Evolutionary conservation across 1,284 basidiomycete genomes (phyloP).

Genomic region (Puccinia novopanici): DNA sequence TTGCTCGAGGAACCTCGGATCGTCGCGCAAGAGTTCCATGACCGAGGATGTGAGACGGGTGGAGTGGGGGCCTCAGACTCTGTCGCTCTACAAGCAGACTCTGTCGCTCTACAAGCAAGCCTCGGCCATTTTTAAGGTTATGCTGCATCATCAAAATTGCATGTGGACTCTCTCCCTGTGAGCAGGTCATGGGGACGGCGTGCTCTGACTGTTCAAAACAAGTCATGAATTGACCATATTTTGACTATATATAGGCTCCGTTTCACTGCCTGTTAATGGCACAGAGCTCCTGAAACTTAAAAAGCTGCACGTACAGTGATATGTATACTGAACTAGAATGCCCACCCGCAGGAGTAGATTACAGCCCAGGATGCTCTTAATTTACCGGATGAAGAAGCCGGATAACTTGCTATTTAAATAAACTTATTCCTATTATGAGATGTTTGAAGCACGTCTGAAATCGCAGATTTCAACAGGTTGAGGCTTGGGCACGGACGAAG

Average conservation of each 20-base stretch:
- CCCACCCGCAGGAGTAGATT: background rate
- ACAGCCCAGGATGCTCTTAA: slow-evolving; percentile 1
- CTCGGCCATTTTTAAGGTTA: background rate
- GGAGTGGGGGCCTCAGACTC: background rate
- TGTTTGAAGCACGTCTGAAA: background rate
- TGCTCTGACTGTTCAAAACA: background rate
- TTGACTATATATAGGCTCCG: too few species aligned
- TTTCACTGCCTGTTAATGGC: background rate
- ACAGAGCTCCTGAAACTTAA: slow-evolving; percentile 1
- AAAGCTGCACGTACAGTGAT: background rate
- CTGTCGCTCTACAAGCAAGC: background rate
- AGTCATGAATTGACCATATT: background rate
- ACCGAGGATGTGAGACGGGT: background rate
- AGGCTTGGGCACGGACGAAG: background rate
- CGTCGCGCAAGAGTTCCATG: background rate
- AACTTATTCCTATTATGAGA: background rate
- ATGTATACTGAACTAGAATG: background rate
- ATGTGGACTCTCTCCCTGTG: background rate
- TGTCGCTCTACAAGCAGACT: too few species aligned
- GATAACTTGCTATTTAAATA: background rate
- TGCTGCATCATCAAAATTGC: background rate
- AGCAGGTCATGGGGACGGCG: too few species aligned
- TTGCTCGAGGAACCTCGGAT: background rate
- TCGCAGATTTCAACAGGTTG: too few species aligned
- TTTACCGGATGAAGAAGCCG: slow-evolving; percentile 8